These are phyloP conservation scores for Nosema muscidifuracis DNA, from an alignment of 371 early-diverging fungal genomes.

Conservation along the genomic window DNA sequence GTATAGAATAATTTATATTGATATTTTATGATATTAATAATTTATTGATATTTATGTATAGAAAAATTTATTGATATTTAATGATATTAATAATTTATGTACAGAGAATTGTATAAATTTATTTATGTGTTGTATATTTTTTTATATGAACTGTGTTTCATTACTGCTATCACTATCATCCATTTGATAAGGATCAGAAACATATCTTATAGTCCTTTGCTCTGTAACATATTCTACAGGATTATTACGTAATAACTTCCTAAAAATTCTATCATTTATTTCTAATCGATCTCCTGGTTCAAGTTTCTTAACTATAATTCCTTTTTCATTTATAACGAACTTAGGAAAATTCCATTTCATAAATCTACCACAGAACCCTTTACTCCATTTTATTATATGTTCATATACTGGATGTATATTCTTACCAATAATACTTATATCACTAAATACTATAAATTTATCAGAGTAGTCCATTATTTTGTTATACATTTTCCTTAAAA, in stretches of 20 bases:
- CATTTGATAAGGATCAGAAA: not conserved
- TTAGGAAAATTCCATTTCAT: conserved; percentile 65
- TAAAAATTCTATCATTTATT: conserved; percentile 22
- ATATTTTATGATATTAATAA: too few species aligned
- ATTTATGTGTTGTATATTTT: too few species aligned
- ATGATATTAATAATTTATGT: too few species aligned
- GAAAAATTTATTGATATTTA: too few species aligned
- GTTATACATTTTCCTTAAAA: conserved; percentile 62
- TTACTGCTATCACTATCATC: not conserved
- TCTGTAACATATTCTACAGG: not conserved
- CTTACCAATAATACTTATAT: conserved; percentile 73
- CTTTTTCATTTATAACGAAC: conserved; percentile 69
- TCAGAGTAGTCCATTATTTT: conserved; percentile 63
- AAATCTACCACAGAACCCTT: conserved; percentile 65
- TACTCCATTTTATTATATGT: conserved; percentile 67
- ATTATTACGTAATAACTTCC: not conserved
- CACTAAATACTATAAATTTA: conserved; percentile 73
- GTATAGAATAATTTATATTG: too few species aligned
- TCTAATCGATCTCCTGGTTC: conserved; percentile 55
- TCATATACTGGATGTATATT: conserved; percentile 69
- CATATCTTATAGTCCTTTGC: not conserved
- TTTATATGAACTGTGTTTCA: too few species aligned
- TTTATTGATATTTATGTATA: too few species aligned
- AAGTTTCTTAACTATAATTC: conserved; percentile 67
- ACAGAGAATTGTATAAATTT: too few species aligned